These are phyloP conservation scores for Diaporthe batatas DNA, from an alignment of 2,329 filamentous ascomycete genomes.

Conservation along the genomic window DNA sequence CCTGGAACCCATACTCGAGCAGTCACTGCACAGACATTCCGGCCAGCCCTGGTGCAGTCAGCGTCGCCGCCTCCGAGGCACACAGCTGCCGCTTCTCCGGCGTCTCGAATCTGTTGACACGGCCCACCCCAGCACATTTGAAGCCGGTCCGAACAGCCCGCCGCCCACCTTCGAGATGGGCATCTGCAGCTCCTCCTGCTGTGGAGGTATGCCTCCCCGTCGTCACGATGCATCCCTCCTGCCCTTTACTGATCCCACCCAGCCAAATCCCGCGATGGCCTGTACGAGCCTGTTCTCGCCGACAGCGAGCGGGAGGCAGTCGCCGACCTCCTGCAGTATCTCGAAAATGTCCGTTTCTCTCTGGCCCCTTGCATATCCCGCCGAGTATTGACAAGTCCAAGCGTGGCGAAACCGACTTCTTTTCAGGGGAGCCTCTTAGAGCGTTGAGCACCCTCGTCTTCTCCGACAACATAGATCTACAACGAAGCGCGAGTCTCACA, in stretches of 20 bases:
- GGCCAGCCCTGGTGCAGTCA: conserved; percentile 22
- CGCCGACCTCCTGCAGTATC: conserved; percentile 92
- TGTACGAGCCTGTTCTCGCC: conserved; percentile 89
- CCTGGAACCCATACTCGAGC: conserved; percentile 14
- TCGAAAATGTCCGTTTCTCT: conserved; percentile 84
- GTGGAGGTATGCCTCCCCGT: conserved; percentile 60
- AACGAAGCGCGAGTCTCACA: conserved; percentile 95
- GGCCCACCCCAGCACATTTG: conserved; percentile 34
- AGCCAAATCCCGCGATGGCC: conserved; percentile 84
- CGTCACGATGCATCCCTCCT: conserved; percentile 31
- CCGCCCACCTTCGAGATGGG: conserved; percentile 64
- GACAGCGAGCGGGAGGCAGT: conserved; percentile 98
- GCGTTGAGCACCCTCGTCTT: conserved; percentile 96
- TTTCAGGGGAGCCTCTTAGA: conserved; percentile 92
- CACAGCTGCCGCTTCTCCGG: conserved; percentile 37
- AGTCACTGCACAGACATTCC: conserved; percentile 13
- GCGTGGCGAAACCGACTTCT: conserved; percentile 98
- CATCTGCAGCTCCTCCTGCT: conserved; percentile 73
- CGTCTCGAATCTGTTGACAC: conserved; percentile 34
- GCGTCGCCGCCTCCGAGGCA: conserved; percentile 38
- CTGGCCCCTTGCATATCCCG: neutral
- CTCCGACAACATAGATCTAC: conserved; percentile 97
- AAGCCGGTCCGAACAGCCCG: conserved; percentile 37
- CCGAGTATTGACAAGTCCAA: conserved; percentile 58
- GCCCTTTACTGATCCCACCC: conserved; percentile 43